Base-by-base conservation (phyloP, 73 alveolate genomes). In the Loxodes magnus region DNA sequence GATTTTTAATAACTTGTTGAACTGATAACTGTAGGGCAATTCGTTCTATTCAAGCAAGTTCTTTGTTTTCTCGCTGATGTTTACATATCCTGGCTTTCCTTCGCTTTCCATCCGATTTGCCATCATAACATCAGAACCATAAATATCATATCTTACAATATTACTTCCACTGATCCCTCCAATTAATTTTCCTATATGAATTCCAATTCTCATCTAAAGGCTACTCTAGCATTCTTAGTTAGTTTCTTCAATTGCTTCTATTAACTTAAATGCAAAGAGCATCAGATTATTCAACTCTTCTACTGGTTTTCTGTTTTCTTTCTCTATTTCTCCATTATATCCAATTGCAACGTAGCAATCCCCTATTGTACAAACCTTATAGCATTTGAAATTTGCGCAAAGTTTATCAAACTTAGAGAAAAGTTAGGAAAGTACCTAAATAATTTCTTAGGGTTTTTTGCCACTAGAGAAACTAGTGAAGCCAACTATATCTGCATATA, bases 341-440 rank as follows among this genome's bases (percentile, higher is more conserved):
- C n/a, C n/a, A n/a, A n/a, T n/a, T n/a, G n/a, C 41, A 31, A 31
- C 41, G n/a, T 31, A 31, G n/a, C 41, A 31, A 31, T 31, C 41
- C n/a, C 41, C 41, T 31, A 31, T 31, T 31, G 41, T 31, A 31
- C n/a, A n/a, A n/a, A 31, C 41, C n/a, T 31, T 31, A 31, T 31
- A 31, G n/a, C 9, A 9, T 9, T 31, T 10, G n/a, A 9, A 31
- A 9, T 31, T 10, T 9, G n/a, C 41, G n/a, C 41, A 31, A 9
- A 31, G 41, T 31, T 31, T 31, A 31, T 31, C 41, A 31, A 31
- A 31, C 9, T 10, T 9, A 9, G 41, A 9, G n/a, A 31, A 31
- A 31, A 31, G 41, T 9, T 31, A 9, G 9, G 41, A 31, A 31
- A 31, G 41, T 10, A 31, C n/a, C n/a, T 31, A 9, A 31, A 31